A percentile compares a stretch with the other conserved stretches of the same genome.
Evolutionary conservation across 805 yeast genomes (phyloP).

Genomic region (Yarrowia phangngaensis): DNA sequence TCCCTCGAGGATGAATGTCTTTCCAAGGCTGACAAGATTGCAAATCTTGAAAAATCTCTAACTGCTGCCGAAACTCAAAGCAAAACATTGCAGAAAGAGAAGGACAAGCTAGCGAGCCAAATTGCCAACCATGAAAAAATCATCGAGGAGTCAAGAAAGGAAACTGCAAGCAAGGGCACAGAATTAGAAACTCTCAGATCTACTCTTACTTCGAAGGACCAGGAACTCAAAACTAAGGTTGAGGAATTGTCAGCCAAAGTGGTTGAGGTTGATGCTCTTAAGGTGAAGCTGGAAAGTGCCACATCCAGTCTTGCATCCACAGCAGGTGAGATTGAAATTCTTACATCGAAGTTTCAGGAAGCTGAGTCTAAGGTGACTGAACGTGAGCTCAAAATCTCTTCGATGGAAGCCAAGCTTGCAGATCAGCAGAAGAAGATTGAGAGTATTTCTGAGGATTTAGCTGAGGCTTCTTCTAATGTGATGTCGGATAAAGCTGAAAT

Average conservation of each 20-base stretch:
- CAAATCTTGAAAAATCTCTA: slow-evolving; percentile 15
- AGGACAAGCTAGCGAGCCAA: slow-evolving; percentile 4
- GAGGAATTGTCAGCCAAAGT: slow-evolving; percentile 41
- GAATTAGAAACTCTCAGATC: slow-evolving; percentile 1
- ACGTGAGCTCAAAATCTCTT: slow-evolving; percentile 25
- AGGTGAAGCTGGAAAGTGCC: slow-evolving; percentile 28
- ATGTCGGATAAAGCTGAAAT: slow-evolving; percentile 1
- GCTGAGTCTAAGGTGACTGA: slow-evolving; percentile 26
- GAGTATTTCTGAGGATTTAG: background rate
- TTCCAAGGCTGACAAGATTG: slow-evolving; percentile 1
- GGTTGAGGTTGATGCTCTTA: slow-evolving; percentile 43
- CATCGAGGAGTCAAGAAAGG: slow-evolving; percentile 2
- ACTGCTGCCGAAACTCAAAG: background rate
- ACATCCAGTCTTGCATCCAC: slow-evolving; percentile 19
- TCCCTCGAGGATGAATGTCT: slow-evolving; percentile 9
- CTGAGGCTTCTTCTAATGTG: slow-evolving; percentile 4
- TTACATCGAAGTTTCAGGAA: slow-evolving; percentile 5
- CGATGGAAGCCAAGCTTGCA: slow-evolving; percentile 18
- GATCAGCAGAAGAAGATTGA: slow-evolving; percentile 14
- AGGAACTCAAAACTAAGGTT: slow-evolving; percentile 12
- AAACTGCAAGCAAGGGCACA: background rate
- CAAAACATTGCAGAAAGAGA: slow-evolving; percentile 11
- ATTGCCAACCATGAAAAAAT: slow-evolving; percentile 6
- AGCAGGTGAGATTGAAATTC: slow-evolving; percentile 14
- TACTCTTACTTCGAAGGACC: background rate